Conservation (phyloP, 805 yeast species). For the Teunomyces lycoperdinae region DNA sequence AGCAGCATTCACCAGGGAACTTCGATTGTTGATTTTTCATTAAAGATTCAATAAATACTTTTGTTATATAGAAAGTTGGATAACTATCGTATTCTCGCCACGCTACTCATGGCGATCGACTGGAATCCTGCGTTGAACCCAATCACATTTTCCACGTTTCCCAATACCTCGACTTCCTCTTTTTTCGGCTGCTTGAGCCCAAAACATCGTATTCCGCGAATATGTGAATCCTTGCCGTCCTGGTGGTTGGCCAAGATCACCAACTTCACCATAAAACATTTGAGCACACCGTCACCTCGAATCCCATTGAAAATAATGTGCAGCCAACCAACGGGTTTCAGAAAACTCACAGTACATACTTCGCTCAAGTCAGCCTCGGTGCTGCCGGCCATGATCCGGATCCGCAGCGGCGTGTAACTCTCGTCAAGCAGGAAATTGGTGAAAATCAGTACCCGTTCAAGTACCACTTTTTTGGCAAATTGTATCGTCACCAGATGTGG, state of each 20-base stretch:
- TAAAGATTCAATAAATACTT: constrained; percentile 50
- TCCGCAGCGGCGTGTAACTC: constrained; percentile 82
- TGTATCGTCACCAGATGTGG: constrained; percentile 82
- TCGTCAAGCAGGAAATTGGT: constrained; percentile 75
- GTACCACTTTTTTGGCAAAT: constrained; percentile 71
- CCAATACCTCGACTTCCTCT: constrained; percentile 15
- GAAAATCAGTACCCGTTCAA: constrained; percentile 68
- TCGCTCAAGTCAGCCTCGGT: constrained; percentile 69
- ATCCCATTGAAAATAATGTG: constrained; percentile 57
- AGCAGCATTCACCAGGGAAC: constrained; percentile 92
- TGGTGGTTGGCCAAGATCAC: constrained; percentile 78
- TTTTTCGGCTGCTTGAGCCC: constrained; percentile 34
- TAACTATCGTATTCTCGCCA: constrained; percentile 34
- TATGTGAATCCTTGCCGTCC: constrained; percentile 93
- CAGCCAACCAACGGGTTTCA: constrained; percentile 77
- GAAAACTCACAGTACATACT: constrained; percentile 56
- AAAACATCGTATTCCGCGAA: constrained; percentile 66
- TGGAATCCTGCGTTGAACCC: constrained; percentile 45
- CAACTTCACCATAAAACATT: constrained; percentile 64
- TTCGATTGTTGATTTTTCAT: constrained; percentile 75
- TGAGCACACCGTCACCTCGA: constrained; percentile 54
- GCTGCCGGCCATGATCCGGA: constrained; percentile 67
- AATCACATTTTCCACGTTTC: constrained; percentile 35
- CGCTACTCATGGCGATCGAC: constrained; percentile 33
- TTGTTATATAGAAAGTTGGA: neutral